Percentiles rank a stretch among this genome's conserved stretches.
phyloP scores from a whole-genome alignment of 2,329 filamentous ascomycete genomes.

The Aureobasidium leucospermi region DNA sequence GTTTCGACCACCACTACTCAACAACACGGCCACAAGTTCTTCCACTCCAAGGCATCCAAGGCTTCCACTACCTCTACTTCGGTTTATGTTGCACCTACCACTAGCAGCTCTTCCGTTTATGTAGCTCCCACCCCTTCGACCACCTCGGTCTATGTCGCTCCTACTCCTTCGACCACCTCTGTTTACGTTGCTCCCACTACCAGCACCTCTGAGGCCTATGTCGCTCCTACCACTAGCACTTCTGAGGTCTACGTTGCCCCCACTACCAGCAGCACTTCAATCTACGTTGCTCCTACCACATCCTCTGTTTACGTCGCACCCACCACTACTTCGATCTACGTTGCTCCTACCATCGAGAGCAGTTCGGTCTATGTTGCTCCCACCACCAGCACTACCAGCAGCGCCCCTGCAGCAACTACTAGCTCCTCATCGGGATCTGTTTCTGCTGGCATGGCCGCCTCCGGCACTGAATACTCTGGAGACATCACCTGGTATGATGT shows the following conservation, averaged over 20 bases:
- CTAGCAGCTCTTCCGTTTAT: conserved; percentile 17
- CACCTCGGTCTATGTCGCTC: conserved; percentile 21
- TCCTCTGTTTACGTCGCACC: conserved; percentile 19
- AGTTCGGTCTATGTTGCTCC: conserved; percentile 17
- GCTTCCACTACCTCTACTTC: conserved; percentile 16
- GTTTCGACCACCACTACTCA: conserved; percentile 22
- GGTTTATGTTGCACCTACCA: neutral
- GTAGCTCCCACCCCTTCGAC: conserved; percentile 18
- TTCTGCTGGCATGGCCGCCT: conserved; percentile 22
- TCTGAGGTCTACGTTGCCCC: conserved; percentile 16
- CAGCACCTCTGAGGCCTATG: conserved; percentile 18
- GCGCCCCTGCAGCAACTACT: conserved; percentile 17
- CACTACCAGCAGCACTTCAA: conserved; percentile 16
- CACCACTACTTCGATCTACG: conserved; percentile 16
- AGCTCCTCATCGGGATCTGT: conserved; percentile 17
- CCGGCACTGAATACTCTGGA: conserved; percentile 42
- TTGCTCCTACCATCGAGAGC: conserved; percentile 18
- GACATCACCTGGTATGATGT: conserved; percentile 69
- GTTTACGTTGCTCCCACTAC: conserved; percentile 21
- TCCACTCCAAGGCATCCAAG: conserved; percentile 9
- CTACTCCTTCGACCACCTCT: conserved; percentile 16
- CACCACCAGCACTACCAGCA: conserved; percentile 16
- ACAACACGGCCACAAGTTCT: conserved; percentile 16
- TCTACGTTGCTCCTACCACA: conserved; percentile 19
- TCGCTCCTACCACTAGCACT: conserved; percentile 19